These are phyloP conservation scores for Carex pumila DNA, from an alignment of 176 grass and related monocot species.

Conservation along the genomic window DNA sequence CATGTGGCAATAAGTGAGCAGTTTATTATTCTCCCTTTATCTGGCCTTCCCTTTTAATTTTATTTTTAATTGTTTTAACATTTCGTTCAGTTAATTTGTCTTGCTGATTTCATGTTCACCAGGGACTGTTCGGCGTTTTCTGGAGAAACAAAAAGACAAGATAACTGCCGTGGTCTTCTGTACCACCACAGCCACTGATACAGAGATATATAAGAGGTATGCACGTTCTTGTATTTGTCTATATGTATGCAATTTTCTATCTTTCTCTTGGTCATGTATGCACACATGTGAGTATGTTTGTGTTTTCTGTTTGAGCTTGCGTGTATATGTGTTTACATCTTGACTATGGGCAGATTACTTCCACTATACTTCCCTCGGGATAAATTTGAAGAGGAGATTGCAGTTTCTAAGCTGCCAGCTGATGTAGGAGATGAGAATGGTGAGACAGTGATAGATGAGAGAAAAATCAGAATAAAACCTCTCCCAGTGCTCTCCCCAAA, in stretches of 20 bases:
- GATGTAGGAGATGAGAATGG: conserved; percentile 99
- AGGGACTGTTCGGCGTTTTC: conserved; percentile 87
- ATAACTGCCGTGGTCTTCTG: conserved; percentile 85
- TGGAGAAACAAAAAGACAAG: conserved; percentile 96
- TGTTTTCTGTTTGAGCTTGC: neutral
- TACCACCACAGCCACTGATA: conserved; percentile 66
- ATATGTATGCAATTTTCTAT: conserved; percentile 3
- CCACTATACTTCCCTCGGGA: conserved; percentile 94
- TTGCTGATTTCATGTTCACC: conserved; percentile 17
- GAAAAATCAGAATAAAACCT: conserved; percentile 97
- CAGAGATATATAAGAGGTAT: conserved; percentile 95
- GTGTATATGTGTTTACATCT: conserved; percentile 4
- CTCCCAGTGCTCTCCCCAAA: conserved; percentile 47
- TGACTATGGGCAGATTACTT: conserved; percentile 53
- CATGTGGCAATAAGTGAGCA: conserved; percentile 98
- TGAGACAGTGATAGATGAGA: conserved; percentile 90
- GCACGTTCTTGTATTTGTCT: neutral
- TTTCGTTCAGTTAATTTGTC: neutral
- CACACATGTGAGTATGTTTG: neutral
- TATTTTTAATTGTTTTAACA: neutral
- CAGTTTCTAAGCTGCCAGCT: conserved; percentile 73
- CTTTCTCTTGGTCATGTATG: neutral
- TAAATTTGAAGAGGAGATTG: conserved; percentile 90
- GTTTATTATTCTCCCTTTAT: conserved; percentile 5
- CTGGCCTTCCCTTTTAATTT: neutral